Conservation (phyloP, 495 filamentous ascomycete species). For the Cryomyces minteri region DNA sequence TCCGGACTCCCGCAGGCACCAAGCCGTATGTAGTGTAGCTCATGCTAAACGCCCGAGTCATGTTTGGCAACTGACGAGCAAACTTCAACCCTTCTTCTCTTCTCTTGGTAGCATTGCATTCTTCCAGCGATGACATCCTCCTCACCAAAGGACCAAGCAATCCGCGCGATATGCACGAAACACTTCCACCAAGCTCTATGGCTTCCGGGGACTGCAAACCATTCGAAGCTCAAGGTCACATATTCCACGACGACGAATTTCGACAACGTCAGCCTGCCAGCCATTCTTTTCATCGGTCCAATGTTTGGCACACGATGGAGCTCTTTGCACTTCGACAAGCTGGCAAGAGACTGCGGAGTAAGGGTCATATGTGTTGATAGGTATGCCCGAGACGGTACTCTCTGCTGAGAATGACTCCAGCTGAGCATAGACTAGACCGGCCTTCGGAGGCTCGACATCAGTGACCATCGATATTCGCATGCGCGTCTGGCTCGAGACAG, state of each 20-base stretch:
- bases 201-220: slow-evolving; percentile 5
- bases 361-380: slow-evolving; percentile 8
- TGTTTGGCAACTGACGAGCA: too few relatives aligned
- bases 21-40: too few relatives aligned
- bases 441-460: slow-evolving; percentile 25
- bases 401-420: not conserved
- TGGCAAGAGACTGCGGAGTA: slow-evolving; percentile 3
- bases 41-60: too few relatives aligned
- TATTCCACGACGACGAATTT: slow-evolving; percentile 10
- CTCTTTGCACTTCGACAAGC: slow-evolving; percentile 1
- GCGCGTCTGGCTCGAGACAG: slow-evolving; percentile 23
- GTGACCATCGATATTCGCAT: slow-evolving; percentile 22
- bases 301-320: slow-evolving; percentile 9
- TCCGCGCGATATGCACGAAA: slow-evolving; percentile 2
- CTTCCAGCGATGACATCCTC: not conserved
- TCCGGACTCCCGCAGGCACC: too few relatives aligned
- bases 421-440: slow-evolving; percentile 3
- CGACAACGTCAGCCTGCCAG: slow-evolving; percentile 3
- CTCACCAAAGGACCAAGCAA: slow-evolving; percentile 7
- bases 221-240: slow-evolving; percentile 4
- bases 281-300: slow-evolving; percentile 5
- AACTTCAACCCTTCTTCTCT: not conserved
- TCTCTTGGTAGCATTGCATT: not conserved
- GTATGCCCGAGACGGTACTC: slow-evolving; percentile 1
- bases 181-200: slow-evolving; percentile 7